Conservation (phyloP, 805 yeast species). For the Candida ovalis region DNA sequence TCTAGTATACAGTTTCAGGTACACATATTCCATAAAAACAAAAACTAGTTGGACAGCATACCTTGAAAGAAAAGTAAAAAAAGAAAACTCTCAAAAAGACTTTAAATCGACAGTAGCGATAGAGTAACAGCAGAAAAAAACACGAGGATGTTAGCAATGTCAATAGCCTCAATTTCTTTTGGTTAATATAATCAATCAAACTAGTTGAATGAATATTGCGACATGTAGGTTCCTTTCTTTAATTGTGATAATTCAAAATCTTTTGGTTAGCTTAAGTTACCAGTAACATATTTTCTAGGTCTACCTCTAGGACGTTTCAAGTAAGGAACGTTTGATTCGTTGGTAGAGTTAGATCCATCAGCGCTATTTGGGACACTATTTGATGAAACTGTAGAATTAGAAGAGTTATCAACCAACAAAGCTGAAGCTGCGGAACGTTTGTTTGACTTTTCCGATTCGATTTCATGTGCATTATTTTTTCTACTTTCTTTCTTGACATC, state of each 20-base stretch:
- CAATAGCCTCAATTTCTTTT: no score
- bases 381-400: background rate
- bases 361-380: background rate
- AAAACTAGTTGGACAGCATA: background rate
- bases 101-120: background rate
- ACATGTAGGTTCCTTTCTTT: no score
- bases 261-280: background rate
- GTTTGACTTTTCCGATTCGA: background rate
- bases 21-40: no score
- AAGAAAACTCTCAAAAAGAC: background rate
- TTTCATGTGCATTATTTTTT: background rate
- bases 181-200: no score
- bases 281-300: conserved; percentile 20
- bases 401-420: background rate
- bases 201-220: no score
- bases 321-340: conserved; percentile 6
- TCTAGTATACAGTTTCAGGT: no score
- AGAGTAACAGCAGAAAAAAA: background rate
- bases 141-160: no score
- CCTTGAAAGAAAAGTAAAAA: background rate
- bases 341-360: background rate
- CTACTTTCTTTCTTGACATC: background rate
- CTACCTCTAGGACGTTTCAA: conserved; percentile 26
- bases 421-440: background rate
- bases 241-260: background rate